Evolutionary conservation across 768 basidiomycete species (phyloP).

Genomic region (Lentinula raphanica): DNA sequence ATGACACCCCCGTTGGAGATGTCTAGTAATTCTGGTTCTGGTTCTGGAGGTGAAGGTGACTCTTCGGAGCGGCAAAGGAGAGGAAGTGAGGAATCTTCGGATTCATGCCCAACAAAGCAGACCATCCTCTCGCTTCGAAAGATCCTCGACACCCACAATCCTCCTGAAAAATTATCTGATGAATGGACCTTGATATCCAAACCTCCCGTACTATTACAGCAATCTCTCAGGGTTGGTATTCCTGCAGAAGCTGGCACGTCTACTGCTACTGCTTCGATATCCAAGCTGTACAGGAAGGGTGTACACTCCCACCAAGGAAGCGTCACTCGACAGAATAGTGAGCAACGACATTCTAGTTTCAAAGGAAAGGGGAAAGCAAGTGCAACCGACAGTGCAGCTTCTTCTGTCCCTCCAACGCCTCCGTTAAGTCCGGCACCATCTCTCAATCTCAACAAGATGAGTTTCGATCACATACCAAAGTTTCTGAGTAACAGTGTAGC

Average conservation of each 20-base stretch:
- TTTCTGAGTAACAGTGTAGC: conserved; percentile 22
- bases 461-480: conserved; percentile 6
- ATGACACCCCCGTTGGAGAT: conserved; percentile 61
- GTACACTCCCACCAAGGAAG: conserved; percentile 24
- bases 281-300: conserved; percentile 66
- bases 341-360: conserved; percentile 45
- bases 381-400: not conserved
- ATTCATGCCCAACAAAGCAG: conserved; percentile 50
- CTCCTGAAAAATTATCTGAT: conserved; percentile 10
- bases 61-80: conserved; percentile 34
- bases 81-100: conserved; percentile 33
- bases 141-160: conserved; percentile 53
- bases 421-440: not conserved
- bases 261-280: conserved; percentile 72
- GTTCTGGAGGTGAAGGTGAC: conserved; percentile 17
- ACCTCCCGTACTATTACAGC: not conserved
- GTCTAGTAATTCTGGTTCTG: conserved; percentile 26
- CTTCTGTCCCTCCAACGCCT: not conserved
- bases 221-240: not conserved
- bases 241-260: conserved; percentile 53
- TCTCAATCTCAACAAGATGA: conserved; percentile 1
- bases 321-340: conserved; percentile 8
- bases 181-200: conserved; percentile 3
- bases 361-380: conserved; percentile 3
- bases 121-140: conserved; percentile 65